Evolutionary conservation across 2,329 filamentous ascomycete genomes (phyloP).

Genomic region (Fusarium kyushuense): DNA sequence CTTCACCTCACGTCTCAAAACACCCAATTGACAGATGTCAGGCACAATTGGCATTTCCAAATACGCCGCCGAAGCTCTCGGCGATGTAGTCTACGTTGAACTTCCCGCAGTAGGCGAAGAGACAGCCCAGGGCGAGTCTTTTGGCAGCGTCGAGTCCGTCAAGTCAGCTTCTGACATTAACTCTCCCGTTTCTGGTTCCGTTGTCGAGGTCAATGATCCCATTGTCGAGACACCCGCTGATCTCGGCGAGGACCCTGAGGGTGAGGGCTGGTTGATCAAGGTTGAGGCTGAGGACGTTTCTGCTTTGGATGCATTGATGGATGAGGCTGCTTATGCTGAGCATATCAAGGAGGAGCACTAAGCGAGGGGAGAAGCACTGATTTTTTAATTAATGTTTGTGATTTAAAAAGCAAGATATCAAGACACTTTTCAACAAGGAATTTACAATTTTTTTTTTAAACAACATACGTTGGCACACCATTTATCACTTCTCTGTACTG

Average conservation of each 20-base stretch:
- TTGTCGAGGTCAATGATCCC: slow-evolving; percentile 74
- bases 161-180: slow-evolving; percentile 93
- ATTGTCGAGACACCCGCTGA: slow-evolving; percentile 45
- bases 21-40: slow-evolving; percentile 41
- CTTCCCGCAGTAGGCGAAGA: slow-evolving; percentile 76
- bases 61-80: slow-evolving; percentile 85
- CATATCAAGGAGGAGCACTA: slow-evolving; percentile 35
- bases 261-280: slow-evolving; percentile 84
- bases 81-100: slow-evolving; percentile 92
- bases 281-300: slow-evolving; percentile 72
- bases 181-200: slow-evolving; percentile 78
- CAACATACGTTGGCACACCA: background rate
- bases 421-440: slow-evolving; percentile 4
- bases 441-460: background rate
- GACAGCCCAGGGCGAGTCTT: slow-evolving; percentile 77
- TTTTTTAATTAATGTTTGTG: slow-evolving; percentile 20
- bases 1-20: no score
- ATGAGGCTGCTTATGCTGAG: slow-evolving; percentile 70
- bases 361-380: background rate
- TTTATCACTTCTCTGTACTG: background rate
- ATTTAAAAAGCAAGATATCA: slow-evolving; percentile 40
- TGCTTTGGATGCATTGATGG: slow-evolving; percentile 75
- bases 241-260: slow-evolving; percentile 81
- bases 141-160: slow-evolving; percentile 91
- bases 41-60: slow-evolving; percentile 82